Base-by-base conservation (phyloP, 2,329 filamentous ascomycete species). In the Coniochaeta pulveracea region DNA sequence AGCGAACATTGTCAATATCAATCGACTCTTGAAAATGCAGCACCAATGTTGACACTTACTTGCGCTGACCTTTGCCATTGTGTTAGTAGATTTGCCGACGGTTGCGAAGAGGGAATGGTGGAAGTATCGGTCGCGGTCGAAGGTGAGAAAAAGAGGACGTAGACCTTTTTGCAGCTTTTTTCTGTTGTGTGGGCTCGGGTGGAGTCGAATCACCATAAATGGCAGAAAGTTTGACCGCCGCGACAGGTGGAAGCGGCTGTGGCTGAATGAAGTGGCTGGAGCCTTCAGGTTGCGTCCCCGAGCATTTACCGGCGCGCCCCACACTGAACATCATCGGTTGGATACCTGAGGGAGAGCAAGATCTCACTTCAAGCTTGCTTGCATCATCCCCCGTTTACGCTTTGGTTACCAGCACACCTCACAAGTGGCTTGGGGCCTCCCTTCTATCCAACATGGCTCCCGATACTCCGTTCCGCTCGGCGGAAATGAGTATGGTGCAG, bases 401-500 rank as follows among this genome's bases (percentile, higher is more conserved):
- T 18, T 19, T 23, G 33, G 18, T 33, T 17, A 17, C 22, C 19
- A 17, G 17, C 30, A 23, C n/a, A 11, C 29, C 16, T 33, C 21
- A 24, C 19, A 25, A 24, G 36, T 37, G 29, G 40, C 37, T 30
- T 37, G 45, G 44, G 42, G 42, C 43, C 37, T n/a, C 22, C 38
- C 35, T 26, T 41, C 40, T 38, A 36, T 44, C 41, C 54, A 60
- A 45, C 44, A 81, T 80, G 76, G 74, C 73, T 60, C 66, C 70
- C 46, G 86, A 96, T 66, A 94, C 88, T 61, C 84, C 95, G 69
- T 96, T 98, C 79, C 89, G 93, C 74, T 98, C 91, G 57, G 85
- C 86, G 84, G 85, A 95, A 63, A 98, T 98, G 91, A 95, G 86
- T 72, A 81, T 98, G 80, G 93, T 93, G 54, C 91, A 98, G 78